Conservation (phyloP, 208 protist genomes). For the Crithidia acanthocephali region DNA sequence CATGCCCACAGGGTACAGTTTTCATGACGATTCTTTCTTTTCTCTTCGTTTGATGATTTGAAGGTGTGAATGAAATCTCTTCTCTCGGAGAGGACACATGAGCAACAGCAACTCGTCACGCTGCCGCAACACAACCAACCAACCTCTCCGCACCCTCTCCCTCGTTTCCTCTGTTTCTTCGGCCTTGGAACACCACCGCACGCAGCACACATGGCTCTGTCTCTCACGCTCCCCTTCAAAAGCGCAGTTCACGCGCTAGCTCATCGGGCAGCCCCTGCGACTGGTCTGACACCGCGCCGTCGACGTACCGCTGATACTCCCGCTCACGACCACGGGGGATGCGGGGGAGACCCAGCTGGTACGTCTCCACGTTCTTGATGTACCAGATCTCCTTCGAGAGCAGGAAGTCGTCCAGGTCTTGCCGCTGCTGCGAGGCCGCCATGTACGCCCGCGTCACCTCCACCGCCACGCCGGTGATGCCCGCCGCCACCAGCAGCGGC, state of each 20-base stretch:
- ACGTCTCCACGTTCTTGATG: constrained; percentile 91
- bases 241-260: constrained; percentile 48
- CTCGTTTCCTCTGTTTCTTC: too few species aligned
- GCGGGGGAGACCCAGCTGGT: constrained; percentile 79
- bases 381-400: constrained; percentile 92
- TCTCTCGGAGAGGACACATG: too few species aligned
- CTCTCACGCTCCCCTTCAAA: constrained; percentile 1
- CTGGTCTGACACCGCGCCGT: constrained; percentile 30
- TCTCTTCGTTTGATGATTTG: too few species aligned
- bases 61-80: too few species aligned
- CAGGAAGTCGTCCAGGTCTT: constrained; percentile 90
- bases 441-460: constrained; percentile 84
- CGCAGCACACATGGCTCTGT: too few species aligned
- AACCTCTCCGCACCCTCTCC: too few species aligned
- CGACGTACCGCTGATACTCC: constrained; percentile 75
- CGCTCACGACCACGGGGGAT: constrained; percentile 77
- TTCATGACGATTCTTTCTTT: too few species aligned
- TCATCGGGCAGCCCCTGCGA: constrained; percentile 53
- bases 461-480: constrained; percentile 65
- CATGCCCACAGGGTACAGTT: too few species aligned
- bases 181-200: too few species aligned
- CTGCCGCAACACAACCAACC: too few species aligned
- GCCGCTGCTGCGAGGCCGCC: constrained; percentile 71
- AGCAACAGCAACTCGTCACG: too few species aligned
- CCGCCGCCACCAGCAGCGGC: constrained; percentile 73